phyloP scores from a whole-genome alignment of 2,329 filamentous ascomycete genomes.

The Aciculosporium take region DNA sequence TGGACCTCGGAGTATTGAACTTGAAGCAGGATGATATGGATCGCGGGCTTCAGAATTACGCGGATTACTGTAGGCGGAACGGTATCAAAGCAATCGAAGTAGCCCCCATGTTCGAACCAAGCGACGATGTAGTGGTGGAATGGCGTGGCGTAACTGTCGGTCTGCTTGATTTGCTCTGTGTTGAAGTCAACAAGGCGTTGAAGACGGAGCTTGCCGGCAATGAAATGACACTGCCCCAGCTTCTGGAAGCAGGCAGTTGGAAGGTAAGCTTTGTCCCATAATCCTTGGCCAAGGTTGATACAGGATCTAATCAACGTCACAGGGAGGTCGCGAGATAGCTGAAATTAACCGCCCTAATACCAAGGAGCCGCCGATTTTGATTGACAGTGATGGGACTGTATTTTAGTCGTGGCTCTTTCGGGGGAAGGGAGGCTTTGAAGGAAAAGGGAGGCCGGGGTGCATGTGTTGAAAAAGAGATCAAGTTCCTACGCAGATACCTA shows the following conservation, averaged over 20 bases:
- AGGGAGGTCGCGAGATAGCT: slow-evolving; percentile 88
- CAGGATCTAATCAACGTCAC: neutral
- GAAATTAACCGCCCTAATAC: slow-evolving; percentile 93
- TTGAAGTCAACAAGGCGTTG: slow-evolving; percentile 46
- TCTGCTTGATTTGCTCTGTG: slow-evolving; percentile 39
- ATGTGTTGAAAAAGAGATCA: neutral
- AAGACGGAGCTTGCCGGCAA: slow-evolving; percentile 49
- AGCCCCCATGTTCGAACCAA: slow-evolving; percentile 43
- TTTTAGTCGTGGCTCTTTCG: slow-evolving; percentile 50
- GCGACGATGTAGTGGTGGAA: slow-evolving; percentile 48
- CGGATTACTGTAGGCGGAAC: slow-evolving; percentile 55
- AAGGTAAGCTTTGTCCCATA: slow-evolving; percentile 50
- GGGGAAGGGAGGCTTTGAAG: neutral
- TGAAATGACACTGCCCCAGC: slow-evolving; percentile 68
- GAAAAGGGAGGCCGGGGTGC: neutral
- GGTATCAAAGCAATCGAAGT: slow-evolving; percentile 47
- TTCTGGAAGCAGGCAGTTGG: slow-evolving; percentile 94
- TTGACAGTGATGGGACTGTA: slow-evolving; percentile 89
- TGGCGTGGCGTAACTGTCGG: slow-evolving; percentile 52
- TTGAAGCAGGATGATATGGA: slow-evolving; percentile 57
- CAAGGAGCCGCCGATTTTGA: slow-evolving; percentile 90
- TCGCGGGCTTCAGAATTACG: slow-evolving; percentile 49
- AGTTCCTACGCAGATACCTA: neutral
- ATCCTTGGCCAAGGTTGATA: too few species aligned
- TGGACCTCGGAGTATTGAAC: slow-evolving; percentile 68